phyloP scores from a whole-genome alignment of 192 early-diverging fungal genomes.

The Linnemannia zychae region DNA sequence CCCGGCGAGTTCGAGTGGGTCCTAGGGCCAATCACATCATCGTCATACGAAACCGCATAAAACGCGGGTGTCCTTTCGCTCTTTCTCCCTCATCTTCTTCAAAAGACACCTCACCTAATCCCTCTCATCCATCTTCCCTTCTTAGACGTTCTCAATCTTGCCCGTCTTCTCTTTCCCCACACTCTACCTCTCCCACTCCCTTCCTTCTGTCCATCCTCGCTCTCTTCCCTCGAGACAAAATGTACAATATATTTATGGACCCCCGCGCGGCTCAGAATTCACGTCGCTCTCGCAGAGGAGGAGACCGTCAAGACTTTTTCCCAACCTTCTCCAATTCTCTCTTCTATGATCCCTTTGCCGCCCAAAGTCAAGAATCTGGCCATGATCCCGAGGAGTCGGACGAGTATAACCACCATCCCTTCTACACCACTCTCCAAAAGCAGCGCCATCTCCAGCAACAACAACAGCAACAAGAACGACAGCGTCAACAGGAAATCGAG shows the following conservation, averaged over 20 bases:
- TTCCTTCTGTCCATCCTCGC: background rate
- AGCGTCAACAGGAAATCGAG: conserved; percentile 12
- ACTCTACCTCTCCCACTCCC: background rate
- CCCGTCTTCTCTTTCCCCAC: too few relatives aligned
- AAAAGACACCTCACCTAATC: background rate
- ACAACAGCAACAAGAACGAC: conserved; percentile 9
- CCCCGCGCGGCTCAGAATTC: background rate
- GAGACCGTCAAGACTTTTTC: conserved; percentile 37
- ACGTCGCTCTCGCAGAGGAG: background rate
- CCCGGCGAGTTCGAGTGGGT: background rate
- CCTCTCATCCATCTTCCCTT: background rate
- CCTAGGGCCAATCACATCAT: background rate
- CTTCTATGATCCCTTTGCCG: conserved; percentile 25
- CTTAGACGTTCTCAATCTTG: too few relatives aligned
- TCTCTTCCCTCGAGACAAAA: background rate
- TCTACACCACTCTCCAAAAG: background rate
- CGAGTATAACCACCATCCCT: background rate
- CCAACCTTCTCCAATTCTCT: conserved; percentile 33
- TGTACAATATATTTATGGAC: conserved; percentile 30
- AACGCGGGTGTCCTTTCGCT: background rate
- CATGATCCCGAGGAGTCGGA: background rate
- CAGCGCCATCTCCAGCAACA: conserved; percentile 9
- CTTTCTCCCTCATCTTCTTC: background rate
- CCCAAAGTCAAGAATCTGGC: background rate
- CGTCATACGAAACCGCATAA: background rate